A percentile compares a stretch with the other conserved stretches of the same genome.
Conservation (phyloP, 768 basidiomycete genomes). For the Xerocomellus chrysenteron region DNA sequence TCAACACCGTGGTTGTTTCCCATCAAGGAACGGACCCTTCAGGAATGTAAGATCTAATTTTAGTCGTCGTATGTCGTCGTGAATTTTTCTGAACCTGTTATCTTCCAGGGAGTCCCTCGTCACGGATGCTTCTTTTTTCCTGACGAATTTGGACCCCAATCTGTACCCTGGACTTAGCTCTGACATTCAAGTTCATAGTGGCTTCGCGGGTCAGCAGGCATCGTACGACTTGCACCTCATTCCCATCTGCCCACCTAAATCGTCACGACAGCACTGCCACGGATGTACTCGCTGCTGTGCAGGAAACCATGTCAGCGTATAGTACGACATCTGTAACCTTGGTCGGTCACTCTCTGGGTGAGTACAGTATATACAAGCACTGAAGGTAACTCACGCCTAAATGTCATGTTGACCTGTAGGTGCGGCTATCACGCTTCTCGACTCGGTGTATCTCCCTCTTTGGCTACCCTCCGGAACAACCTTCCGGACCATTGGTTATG, state of each 20-base stretch:
- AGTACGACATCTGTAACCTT: slow-evolving; percentile 39
- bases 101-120: slow-evolving; percentile 34
- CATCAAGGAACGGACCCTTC: slow-evolving; percentile 38
- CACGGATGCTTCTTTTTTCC: slow-evolving; percentile 43
- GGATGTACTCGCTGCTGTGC: slow-evolving; percentile 44
- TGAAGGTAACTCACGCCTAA: background rate
- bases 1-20: slow-evolving; percentile 36
- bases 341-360: slow-evolving; percentile 45
- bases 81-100: background rate
- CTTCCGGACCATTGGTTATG: slow-evolving; percentile 34
- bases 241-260: background rate
- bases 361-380: slow-evolving; percentile 1
- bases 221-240: slow-evolving; percentile 33
- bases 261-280: slow-evolving; percentile 37
- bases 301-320: slow-evolving; percentile 37
- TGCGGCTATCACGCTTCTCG: slow-evolving; percentile 39
- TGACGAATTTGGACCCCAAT: slow-evolving; percentile 33
- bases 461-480: slow-evolving; percentile 33
- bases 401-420: slow-evolving; percentile 16
- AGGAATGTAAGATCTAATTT: slow-evolving; percentile 24
- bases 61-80: too few relatives aligned
- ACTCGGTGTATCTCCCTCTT: slow-evolving; percentile 41
- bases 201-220: slow-evolving; percentile 47
- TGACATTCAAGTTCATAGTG: slow-evolving; percentile 43
- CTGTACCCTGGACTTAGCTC: slow-evolving; percentile 52